phyloP scores from a whole-genome alignment of 805 yeast genomes.

The Starmerella roubikii region DNA sequence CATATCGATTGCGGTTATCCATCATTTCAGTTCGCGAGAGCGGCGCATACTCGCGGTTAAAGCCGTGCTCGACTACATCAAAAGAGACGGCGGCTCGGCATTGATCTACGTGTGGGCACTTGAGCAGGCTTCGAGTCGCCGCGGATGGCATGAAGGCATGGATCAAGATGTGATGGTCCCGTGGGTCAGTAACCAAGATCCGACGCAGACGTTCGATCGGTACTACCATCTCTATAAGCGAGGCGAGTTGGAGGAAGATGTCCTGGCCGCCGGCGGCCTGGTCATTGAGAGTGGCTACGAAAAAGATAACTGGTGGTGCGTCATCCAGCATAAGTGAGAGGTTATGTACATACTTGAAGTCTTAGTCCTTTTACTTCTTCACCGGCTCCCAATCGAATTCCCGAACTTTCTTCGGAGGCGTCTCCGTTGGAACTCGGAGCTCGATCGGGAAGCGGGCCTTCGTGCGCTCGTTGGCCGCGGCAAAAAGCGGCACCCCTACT shows the following conservation, averaged over 20 bases:
- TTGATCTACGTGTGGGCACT: slow-evolving; percentile 93
- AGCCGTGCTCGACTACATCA: slow-evolving; percentile 49
- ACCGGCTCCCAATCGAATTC: slow-evolving; percentile 29
- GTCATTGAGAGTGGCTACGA: slow-evolving; percentile 72
- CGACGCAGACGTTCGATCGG: slow-evolving; percentile 50
- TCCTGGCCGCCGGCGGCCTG: slow-evolving; percentile 52
- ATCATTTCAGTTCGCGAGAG: slow-evolving; percentile 78
- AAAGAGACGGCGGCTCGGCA: slow-evolving; percentile 45
- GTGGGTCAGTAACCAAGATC: slow-evolving; percentile 61
- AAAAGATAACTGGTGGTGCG: slow-evolving; percentile 81
- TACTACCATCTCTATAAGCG: slow-evolving; percentile 75
- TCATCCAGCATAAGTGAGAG: background rate
- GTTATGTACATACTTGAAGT: background rate
- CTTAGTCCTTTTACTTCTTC: background rate
- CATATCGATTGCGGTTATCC: slow-evolving; percentile 87
- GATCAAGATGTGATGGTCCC: slow-evolving; percentile 92
- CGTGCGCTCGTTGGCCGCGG: slow-evolving; percentile 45
- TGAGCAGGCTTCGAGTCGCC: slow-evolving; percentile 73
- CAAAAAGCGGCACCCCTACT: slow-evolving; percentile 37
- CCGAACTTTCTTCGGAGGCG: slow-evolving; percentile 76
- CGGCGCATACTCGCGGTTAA: slow-evolving; percentile 64
- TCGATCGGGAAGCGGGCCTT: slow-evolving; percentile 67
- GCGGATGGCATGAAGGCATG: slow-evolving; percentile 86
- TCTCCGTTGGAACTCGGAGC: slow-evolving; percentile 76
- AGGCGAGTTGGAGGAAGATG: slow-evolving; percentile 72